Evolutionary conservation across 75 land plant genomes (phyloP), one percentile per base, ranked within the genome.

Genomic region (Picea glauca): DNA sequence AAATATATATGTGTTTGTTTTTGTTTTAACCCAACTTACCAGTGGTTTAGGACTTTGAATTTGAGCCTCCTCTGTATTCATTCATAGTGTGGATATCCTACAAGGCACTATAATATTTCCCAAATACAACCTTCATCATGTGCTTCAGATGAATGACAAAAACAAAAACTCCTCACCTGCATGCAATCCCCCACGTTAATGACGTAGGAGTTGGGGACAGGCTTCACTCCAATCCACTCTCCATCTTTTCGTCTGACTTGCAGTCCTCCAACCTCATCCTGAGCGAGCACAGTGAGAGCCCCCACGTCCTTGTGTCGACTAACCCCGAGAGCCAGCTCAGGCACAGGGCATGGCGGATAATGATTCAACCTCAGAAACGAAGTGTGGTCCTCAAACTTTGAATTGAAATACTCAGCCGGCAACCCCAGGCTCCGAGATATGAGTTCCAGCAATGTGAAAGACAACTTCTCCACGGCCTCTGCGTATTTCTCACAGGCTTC

Each of bases 281-380:
- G 98, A 26, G 84, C 77, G 21, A 93, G 83, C 61, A 95, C 75
- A 30, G 95, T 93, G 32, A 93, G 66, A 8, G 81, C 96, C 0
- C 89, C 89, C 20, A 78, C 78, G 67, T 95, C 98, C 87, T 93
- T 95, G 83, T 95, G 98, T 4, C 90, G 85, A 35, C 91, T 90
- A 60, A 93, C 91, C 9, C 93, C 96, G 8, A 95, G 81, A 21
- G 89, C 95, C 11, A 95, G 78, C 59, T 93, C 78, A 0, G 98
- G 96, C 11, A 20, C 58, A 1, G 98, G 93, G 79, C 98, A 95
- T 0, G 85, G 82, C 0, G 98, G 93, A 76, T 95, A 95, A 86
- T 91, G 83, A 82, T 95, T 95, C 63, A 95, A 80, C 50, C 98
- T 80, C 26, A 90, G 32, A 58, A 78, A 81, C 60, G 82, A 83